A percentile compares a stretch with the other conserved stretches of the same genome.
These are phyloP conservation scores for Aspergillus terreus DNA, from an alignment of 2,329 filamentous ascomycete genomes.

Conservation along the genomic window DNA sequence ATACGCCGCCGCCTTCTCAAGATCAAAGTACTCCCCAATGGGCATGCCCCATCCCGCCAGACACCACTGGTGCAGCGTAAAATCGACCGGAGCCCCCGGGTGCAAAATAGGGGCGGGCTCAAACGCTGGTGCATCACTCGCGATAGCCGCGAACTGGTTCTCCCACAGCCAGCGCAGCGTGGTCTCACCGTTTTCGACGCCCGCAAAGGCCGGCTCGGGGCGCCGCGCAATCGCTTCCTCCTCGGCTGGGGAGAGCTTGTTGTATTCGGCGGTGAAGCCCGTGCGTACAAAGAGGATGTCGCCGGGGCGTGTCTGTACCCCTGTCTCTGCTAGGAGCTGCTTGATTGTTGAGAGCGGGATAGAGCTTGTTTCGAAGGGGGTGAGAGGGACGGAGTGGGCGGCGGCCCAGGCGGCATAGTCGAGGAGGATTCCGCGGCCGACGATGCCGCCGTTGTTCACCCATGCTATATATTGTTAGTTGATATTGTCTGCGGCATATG, in stretches of 20 bases:
- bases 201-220: slow-evolving; percentile 28
- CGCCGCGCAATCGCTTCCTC: slow-evolving; percentile 33
- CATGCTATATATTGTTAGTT: slow-evolving; percentile 23
- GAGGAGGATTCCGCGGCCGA: slow-evolving; percentile 48
- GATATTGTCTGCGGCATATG: background rate
- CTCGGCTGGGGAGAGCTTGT: slow-evolving; percentile 34
- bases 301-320: slow-evolving; percentile 40
- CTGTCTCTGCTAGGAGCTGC: slow-evolving; percentile 42
- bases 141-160: slow-evolving; percentile 53
- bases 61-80: slow-evolving; percentile 29
- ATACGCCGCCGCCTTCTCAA: slow-evolving; percentile 38
- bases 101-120: slow-evolving; percentile 40
- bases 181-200: slow-evolving; percentile 47
- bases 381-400: slow-evolving; percentile 32
- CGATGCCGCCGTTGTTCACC: slow-evolving; percentile 38
- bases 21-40: slow-evolving; percentile 45
- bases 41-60: slow-evolving; percentile 49
- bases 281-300: slow-evolving; percentile 58
- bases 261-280: slow-evolving; percentile 49
- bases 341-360: slow-evolving; percentile 46
- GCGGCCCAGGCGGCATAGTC: slow-evolving; percentile 46
- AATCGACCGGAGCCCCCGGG: slow-evolving; percentile 28
- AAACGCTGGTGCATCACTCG: slow-evolving; percentile 53
- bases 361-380: slow-evolving; percentile 37
- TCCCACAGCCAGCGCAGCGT: slow-evolving; percentile 58